Percentiles rank a stretch among this genome's conserved stretches.
Conservation (phyloP, 1,139 yeast species). For the Suhomyces panamericanus region DNA sequence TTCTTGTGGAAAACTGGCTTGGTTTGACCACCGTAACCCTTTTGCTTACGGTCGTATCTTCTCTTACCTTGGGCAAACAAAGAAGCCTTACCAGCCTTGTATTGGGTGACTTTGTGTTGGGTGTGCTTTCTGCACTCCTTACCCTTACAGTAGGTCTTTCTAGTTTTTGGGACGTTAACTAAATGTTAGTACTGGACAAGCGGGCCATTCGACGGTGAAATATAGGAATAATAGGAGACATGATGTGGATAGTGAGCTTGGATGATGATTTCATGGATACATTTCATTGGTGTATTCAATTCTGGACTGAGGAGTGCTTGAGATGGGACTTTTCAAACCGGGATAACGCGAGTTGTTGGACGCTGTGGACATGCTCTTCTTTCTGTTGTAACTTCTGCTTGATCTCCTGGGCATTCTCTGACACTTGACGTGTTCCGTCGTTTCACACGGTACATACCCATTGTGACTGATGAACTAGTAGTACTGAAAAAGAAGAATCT, state of each 20-base stretch:
- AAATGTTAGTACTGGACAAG: conserved; percentile 31
- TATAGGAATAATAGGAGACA: neutral
- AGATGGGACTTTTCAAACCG: neutral
- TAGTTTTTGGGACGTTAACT: conserved; percentile 99
- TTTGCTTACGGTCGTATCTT: conserved; percentile 99
- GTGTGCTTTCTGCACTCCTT: conserved; percentile 99
- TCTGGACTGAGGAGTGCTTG: neutral
- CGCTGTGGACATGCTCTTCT: neutral
- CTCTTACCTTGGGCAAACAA: conserved; percentile 99
- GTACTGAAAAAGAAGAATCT: conserved; percentile 17
- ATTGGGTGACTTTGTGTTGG: conserved; percentile 99
- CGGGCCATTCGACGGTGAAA: neutral
- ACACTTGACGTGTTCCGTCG: conserved; percentile 1
- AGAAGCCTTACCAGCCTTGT: conserved; percentile 99
- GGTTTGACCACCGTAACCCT: conserved; percentile 99
- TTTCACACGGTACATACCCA: conserved; percentile 30
- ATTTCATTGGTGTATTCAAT: neutral
- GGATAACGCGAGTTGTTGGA: neutral
- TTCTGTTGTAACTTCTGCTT: neutral
- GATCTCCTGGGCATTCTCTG: neutral
- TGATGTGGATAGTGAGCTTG: no score
- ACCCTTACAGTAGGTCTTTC: conserved; percentile 99
- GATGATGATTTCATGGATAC: neutral
- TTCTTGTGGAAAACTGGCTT: conserved; percentile 99
- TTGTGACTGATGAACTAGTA: conserved; percentile 29